Conservation (phyloP, 305 asterid genomes). For the Monarda citriodora region DNA sequence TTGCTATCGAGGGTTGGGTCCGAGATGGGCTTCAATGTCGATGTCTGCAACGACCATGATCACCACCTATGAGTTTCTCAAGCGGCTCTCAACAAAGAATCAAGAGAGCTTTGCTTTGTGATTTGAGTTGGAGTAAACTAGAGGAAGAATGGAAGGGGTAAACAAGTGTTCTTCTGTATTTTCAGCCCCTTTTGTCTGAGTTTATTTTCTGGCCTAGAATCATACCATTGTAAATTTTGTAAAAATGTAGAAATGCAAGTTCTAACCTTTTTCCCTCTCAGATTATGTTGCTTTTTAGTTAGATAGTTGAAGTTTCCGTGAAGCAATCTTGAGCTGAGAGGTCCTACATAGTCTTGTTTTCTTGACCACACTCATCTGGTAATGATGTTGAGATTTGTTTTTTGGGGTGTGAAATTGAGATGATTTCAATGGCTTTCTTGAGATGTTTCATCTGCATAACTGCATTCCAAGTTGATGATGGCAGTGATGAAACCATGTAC, state of each 20-base stretch:
- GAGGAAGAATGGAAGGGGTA: slow-evolving; percentile 24
- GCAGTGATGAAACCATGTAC: neutral
- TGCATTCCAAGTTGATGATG: slow-evolving; percentile 1
- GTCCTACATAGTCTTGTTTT: neutral
- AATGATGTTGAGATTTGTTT: neutral
- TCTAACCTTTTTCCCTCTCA: slow-evolving; percentile 11
- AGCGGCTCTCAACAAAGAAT: slow-evolving; percentile 79
- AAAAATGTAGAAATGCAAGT: slow-evolving; percentile 32
- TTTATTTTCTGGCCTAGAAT: slow-evolving; percentile 15
- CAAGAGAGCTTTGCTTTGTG: slow-evolving; percentile 46
- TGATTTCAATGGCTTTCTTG: slow-evolving; percentile 5
- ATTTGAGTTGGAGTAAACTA: slow-evolving; percentile 19
- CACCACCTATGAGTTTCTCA: slow-evolving; percentile 95
- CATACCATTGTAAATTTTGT: slow-evolving; percentile 34
- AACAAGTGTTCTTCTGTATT: slow-evolving; percentile 24
- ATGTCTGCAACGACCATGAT: slow-evolving; percentile 96
- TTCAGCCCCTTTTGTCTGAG: slow-evolving; percentile 27
- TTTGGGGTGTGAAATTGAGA: slow-evolving; percentile 1
- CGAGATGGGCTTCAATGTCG: slow-evolving; percentile 98
- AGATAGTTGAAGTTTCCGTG: no score
- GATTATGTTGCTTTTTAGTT: slow-evolving; percentile 10
- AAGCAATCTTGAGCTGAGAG: slow-evolving; percentile 11
- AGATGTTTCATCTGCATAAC: neutral
- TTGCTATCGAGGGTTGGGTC: slow-evolving; percentile 92
- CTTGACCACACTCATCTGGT: slow-evolving; percentile 2